Evolutionary conservation across 2,329 filamentous ascomycete species (phyloP).

Genomic region (Penicillium sp.): DNA sequence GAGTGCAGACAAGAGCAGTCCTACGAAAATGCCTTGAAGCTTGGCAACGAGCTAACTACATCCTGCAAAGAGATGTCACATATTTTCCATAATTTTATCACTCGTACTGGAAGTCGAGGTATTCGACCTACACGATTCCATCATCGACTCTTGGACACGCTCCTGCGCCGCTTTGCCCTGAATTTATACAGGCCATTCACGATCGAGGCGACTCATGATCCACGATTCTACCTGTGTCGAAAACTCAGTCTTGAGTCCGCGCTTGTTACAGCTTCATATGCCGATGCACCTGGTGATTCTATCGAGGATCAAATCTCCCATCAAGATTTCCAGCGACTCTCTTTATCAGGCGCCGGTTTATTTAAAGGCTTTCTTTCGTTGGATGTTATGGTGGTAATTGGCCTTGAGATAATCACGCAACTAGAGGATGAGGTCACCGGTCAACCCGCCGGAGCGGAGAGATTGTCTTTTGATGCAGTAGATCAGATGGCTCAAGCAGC

Average conservation of each 20-base stretch:
- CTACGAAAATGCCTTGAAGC: constrained; percentile 18
- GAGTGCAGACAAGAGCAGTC: constrained; percentile 12
- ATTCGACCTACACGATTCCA: constrained; percentile 18
- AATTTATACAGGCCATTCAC: constrained; percentile 23
- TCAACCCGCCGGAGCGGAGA: neutral
- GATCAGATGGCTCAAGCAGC: constrained; percentile 10
- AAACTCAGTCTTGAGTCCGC: constrained; percentile 23
- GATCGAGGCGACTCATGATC: constrained; percentile 16
- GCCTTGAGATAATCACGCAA: constrained; percentile 20
- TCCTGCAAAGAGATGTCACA: constrained; percentile 14
- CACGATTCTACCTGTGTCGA: constrained; percentile 23
- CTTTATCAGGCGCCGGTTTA: constrained; percentile 16
- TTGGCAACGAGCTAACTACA: constrained; percentile 19
- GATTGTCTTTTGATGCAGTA: neutral
- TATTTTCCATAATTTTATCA: constrained; percentile 3
- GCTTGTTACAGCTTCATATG: constrained; percentile 17
- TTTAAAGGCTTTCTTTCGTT: constrained; percentile 21
- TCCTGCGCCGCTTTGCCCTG: constrained; percentile 18
- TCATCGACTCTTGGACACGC: constrained; percentile 16
- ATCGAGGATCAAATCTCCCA: neutral
- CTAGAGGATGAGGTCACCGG: constrained; percentile 17
- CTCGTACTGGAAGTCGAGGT: neutral
- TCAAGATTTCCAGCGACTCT: constrained; percentile 21
- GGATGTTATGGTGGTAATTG: constrained; percentile 19
- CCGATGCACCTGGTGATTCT: neutral